Evolutionary conservation across 352 stramenopile species (phyloP).

Genomic region (Globisporangium apiculatum): DNA sequence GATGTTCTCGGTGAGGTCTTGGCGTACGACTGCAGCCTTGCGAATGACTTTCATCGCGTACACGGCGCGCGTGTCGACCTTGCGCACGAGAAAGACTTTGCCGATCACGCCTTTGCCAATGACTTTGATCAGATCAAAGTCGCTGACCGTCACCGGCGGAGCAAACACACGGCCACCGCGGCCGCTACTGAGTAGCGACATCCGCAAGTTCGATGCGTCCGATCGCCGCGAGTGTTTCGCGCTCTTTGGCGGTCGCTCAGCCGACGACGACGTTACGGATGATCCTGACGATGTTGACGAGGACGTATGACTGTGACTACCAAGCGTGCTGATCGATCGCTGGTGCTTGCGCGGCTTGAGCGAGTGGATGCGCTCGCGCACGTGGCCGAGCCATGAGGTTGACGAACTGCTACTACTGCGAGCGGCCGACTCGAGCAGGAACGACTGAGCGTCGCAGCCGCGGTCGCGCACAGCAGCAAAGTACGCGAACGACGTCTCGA

Average conservation of each 20-base stretch:
- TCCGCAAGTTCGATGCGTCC: slow-evolving; percentile 39
- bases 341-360: slow-evolving; percentile 57
- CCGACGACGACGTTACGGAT: slow-evolving; percentile 8
- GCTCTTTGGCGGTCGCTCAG: slow-evolving; percentile 1
- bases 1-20: slow-evolving; percentile 93
- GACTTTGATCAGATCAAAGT: slow-evolving; percentile 82
- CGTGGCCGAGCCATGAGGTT: slow-evolving; percentile 52
- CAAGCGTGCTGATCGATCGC: slow-evolving; percentile 17
- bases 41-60: slow-evolving; percentile 99
- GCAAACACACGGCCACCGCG: slow-evolving; percentile 19
- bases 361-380: slow-evolving; percentile 53
- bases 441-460: slow-evolving; percentile 34
- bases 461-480: slow-evolving; percentile 57
- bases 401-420: slow-evolving; percentile 27
- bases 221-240: slow-evolving; percentile 5
- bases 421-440: slow-evolving; percentile 41
- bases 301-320: not conserved
- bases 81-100: slow-evolving; percentile 86
- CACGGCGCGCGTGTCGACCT: slow-evolving; percentile 85
- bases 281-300: slow-evolving; percentile 1
- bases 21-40: slow-evolving; percentile 89
- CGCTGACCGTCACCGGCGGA: slow-evolving; percentile 60
- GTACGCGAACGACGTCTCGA: slow-evolving; percentile 71
- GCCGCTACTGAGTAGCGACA: slow-evolving; percentile 41
- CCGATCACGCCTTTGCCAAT: slow-evolving; percentile 83